Base-by-base conservation (phyloP, 139 green algal species). In the Volvox africanus region DNA sequence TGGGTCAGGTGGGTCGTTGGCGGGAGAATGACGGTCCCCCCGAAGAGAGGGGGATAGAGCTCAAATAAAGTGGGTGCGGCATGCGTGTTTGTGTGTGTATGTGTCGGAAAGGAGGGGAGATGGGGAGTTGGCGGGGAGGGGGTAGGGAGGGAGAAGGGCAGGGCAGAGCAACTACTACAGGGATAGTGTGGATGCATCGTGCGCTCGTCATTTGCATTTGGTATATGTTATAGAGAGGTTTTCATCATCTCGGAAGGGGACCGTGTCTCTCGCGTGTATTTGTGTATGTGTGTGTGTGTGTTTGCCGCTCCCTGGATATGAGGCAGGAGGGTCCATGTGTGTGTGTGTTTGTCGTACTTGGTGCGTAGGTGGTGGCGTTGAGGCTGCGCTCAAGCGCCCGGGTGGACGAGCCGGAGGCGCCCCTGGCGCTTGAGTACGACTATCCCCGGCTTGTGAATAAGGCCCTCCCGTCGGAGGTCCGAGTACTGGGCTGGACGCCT, bases 391-490 rank as follows among this genome's bases (percentile, higher is more conserved):
- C 96, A 6, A 83, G 24, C 3, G 96, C 55, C 18, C 88, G 89
- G 0, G 80, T 83, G 44, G 69, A 86, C 62, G 44, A 89, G 82
- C 80, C 61, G 24, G 50, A 86, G 50, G 30, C 81, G 0, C 19
- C 26, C 50, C 24, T 37, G 18, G 79, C 76, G 28, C 0, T 44
- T 36, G 98, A 99, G 93, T 82, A 97, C 22, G 97, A 99, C 86
- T 99, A 99, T 92, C 89, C 95, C 1, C 50, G 73, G 12, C 78
- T 97, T n/a, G 86, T 99, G 14, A 99, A 99, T 93, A 91, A 93
- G 24, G 95, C 91, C 16, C 87, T 96, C n/a, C 88, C 91, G 32
- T 78, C 44, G 1, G 95, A 98, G 82, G 97, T 99, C 24, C 93
- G 97, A 1, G 93, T 99, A 55, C 91, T 98, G 44, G 97, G 95